Percentiles rank a stretch among this genome's conserved stretches.
Conservation (phyloP, 2,329 filamentous ascomycete genomes). For the Ceratocystis colombiana region DNA sequence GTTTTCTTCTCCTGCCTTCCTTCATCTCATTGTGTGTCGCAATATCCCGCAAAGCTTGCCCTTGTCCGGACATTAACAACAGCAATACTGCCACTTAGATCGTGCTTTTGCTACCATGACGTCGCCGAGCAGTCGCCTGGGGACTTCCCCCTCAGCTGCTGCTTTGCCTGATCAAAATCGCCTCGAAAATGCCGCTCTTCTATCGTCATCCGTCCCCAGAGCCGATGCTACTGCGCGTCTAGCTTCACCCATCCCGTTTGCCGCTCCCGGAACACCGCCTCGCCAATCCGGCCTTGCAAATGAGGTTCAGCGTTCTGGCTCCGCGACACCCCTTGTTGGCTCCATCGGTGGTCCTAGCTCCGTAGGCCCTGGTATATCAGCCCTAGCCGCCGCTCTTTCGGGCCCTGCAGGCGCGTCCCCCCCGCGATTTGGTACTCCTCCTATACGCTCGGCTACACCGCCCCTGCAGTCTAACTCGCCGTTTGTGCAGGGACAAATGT, state of each 20-base stretch:
- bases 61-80: background rate
- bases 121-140: slow-evolving; percentile 18
- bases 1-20: background rate
- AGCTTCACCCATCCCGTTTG: slow-evolving; percentile 46
- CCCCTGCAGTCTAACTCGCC: slow-evolving; percentile 35
- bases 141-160: slow-evolving; percentile 16
- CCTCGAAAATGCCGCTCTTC: slow-evolving; percentile 13
- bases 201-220: slow-evolving; percentile 23
- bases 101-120: slow-evolving; percentile 16
- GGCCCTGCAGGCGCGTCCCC: slow-evolving; percentile 61
- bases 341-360: slow-evolving; percentile 52
- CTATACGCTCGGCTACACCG: slow-evolving; percentile 51
- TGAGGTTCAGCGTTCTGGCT: slow-evolving; percentile 34
- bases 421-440: slow-evolving; percentile 58
- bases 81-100: background rate
- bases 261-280: slow-evolving; percentile 37
- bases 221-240: slow-evolving; percentile 41
- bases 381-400: slow-evolving; percentile 76
- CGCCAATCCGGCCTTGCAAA: slow-evolving; percentile 32
- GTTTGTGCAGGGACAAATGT: slow-evolving; percentile 28
- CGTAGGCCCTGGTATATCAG: slow-evolving; percentile 73
- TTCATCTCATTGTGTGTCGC: background rate
- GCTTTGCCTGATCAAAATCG: slow-evolving; percentile 12
- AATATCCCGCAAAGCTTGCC: background rate
- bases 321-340: slow-evolving; percentile 34